Evolutionary conservation across 1,284 basidiomycete species (phyloP).

Genomic region (Leccinum pachyderme): DNA sequence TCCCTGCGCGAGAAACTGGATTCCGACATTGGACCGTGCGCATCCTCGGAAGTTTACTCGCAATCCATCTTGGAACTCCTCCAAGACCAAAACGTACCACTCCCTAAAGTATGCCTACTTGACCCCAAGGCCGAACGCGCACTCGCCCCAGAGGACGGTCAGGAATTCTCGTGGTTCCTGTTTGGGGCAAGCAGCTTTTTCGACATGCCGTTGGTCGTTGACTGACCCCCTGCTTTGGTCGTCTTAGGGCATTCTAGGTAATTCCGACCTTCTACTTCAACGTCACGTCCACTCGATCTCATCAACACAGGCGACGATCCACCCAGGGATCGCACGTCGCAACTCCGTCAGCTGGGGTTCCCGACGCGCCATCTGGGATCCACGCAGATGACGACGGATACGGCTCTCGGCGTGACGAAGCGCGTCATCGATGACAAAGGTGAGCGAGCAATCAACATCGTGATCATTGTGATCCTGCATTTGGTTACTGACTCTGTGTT

Average conservation of each 20-base stretch:
- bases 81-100: constrained; percentile 42
- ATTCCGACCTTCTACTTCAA: not conserved
- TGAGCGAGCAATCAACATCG: constrained; percentile 29
- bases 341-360: constrained; percentile 85
- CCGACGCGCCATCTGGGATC: constrained; percentile 79
- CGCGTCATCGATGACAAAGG: constrained; percentile 78
- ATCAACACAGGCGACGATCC: constrained; percentile 77
- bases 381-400: constrained; percentile 98
- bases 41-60: constrained; percentile 49
- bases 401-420: constrained; percentile 92
- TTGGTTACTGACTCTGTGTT: not conserved
- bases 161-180: constrained; percentile 81
- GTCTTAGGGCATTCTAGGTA: constrained; percentile 62
- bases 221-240: not conserved
- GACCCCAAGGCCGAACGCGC: constrained; percentile 79
- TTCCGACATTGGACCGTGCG: constrained; percentile 27
- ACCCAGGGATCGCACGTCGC: constrained; percentile 83
- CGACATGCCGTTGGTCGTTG: constrained; percentile 1
- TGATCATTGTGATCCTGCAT: not conserved
- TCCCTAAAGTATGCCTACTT: constrained; percentile 77
- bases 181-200: constrained; percentile 63
- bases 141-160: constrained; percentile 73
- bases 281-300: not conserved
- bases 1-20: constrained; percentile 53
- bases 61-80: constrained; percentile 69